A percentile compares a stretch with the other conserved stretches of the same genome.
phyloP scores from a whole-genome alignment of 345 rosid genomes.

The Rhizophora mangle region DNA sequence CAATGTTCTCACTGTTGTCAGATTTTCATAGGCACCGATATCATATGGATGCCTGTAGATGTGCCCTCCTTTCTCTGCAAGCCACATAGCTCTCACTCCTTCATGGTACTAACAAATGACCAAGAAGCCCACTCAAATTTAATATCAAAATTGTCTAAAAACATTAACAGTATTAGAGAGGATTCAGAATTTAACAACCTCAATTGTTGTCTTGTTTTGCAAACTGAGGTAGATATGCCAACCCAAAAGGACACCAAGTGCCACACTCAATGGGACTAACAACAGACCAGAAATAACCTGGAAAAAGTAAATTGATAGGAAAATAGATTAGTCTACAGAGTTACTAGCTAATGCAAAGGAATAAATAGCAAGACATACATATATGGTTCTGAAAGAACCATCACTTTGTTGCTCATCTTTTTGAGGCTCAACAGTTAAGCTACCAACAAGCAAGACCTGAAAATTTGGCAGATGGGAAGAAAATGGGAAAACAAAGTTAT shows the following conservation, averaged over 20 bases:
- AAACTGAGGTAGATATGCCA: slow-evolving; percentile 84
- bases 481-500: not conserved
- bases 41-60: slow-evolving; percentile 85
- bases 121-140: slow-evolving; percentile 1
- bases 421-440: slow-evolving; percentile 60
- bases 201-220: slow-evolving; percentile 88
- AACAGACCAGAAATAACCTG: slow-evolving; percentile 76
- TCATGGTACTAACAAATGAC: slow-evolving; percentile 66
- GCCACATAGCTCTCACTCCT: slow-evolving; percentile 94
- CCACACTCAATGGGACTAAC: slow-evolving; percentile 60
- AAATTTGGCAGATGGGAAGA: slow-evolving; percentile 13
- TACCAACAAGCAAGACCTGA: slow-evolving; percentile 85
- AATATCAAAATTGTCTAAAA: not conserved
- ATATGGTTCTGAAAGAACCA: slow-evolving; percentile 57
- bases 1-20: slow-evolving; percentile 47
- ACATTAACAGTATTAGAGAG: slow-evolving; percentile 1
- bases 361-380: slow-evolving; percentile 36
- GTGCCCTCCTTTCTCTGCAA: slow-evolving; percentile 86
- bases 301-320: slow-evolving; percentile 17
- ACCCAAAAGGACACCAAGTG: slow-evolving; percentile 71
- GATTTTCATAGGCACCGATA: slow-evolving; percentile 65
- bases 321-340: not conserved
- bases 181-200: slow-evolving; percentile 42
- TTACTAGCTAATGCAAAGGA: slow-evolving; percentile 16
- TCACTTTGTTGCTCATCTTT: slow-evolving; percentile 60